A percentile compares a stretch with the other conserved stretches of the same genome.
Conservation (phyloP, 805 yeast genomes). For the Ogataea paraovalis region DNA sequence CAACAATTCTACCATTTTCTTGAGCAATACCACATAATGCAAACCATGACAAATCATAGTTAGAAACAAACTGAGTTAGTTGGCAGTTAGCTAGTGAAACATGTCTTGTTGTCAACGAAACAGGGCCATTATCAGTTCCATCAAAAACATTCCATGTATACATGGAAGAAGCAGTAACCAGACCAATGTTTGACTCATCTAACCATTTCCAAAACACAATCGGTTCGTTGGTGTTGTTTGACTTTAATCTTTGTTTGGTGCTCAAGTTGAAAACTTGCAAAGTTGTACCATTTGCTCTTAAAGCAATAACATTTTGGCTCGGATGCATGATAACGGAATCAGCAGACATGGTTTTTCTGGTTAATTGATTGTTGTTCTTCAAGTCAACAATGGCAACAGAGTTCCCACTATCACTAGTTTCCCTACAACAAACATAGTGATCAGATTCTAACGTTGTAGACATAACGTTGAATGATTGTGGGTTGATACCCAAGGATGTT, state of each 20-base stretch:
- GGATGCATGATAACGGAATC: constrained; percentile 98
- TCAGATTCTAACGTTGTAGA: constrained; percentile 94
- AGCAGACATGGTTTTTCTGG: constrained; percentile 92
- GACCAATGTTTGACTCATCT: constrained; percentile 64
- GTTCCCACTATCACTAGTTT: constrained; percentile 59
- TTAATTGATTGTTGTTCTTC: constrained; percentile 69
- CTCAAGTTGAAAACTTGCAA: constrained; percentile 90
- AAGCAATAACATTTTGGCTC: constrained; percentile 76
- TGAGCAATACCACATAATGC: constrained; percentile 94
- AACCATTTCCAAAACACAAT: constrained; percentile 97
- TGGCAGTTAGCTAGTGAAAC: constrained; percentile 73
- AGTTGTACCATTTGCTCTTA: constrained; percentile 95
- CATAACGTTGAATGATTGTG: constrained; percentile 81
- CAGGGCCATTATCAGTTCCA: constrained; percentile 77
- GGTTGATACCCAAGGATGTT: constrained; percentile 80
- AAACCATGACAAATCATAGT: constrained; percentile 81
- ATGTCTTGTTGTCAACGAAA: constrained; percentile 78
- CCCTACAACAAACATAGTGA: constrained; percentile 80
- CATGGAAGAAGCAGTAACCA: constrained; percentile 73
- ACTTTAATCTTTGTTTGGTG: constrained; percentile 83
- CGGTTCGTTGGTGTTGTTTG: constrained; percentile 80
- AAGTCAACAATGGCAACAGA: constrained; percentile 93
- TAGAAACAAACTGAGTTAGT: constrained; percentile 85
- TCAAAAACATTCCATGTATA: constrained; percentile 84
- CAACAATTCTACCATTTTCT: constrained; percentile 90